Conservation (phyloP, 352 stramenopile species). For the Phytopythium litorale region DNA sequence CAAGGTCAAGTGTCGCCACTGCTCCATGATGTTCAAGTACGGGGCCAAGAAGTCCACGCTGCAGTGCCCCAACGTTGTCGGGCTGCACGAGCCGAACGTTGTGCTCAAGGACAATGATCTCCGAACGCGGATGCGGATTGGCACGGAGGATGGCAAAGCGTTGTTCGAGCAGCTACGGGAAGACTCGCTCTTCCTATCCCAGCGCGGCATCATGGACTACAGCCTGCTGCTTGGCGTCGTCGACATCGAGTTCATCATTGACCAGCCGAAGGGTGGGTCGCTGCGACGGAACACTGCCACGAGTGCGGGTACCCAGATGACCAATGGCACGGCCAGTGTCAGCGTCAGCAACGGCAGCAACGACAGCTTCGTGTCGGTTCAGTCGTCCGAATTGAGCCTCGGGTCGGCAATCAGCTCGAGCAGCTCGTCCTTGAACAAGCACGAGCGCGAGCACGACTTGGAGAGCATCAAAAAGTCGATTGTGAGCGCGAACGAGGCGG, state of each 20-base stretch:
- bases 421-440: constrained; percentile 17
- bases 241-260: constrained; percentile 80
- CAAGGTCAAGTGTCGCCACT: constrained; percentile 84
- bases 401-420: constrained; percentile 15
- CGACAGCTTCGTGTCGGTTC: constrained; percentile 39
- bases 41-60: constrained; percentile 57
- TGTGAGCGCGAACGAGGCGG: constrained; percentile 13
- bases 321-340: constrained; percentile 10
- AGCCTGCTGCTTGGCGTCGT: constrained; percentile 84
- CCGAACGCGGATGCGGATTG: constrained; percentile 77
- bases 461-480: constrained; percentile 21
- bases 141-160: constrained; percentile 38
- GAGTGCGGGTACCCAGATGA: constrained; percentile 17
- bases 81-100: constrained; percentile 78
- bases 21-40: constrained; percentile 84
- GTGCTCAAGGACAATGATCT: constrained; percentile 88
- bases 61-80: constrained; percentile 79
- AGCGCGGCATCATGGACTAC: constrained; percentile 90
- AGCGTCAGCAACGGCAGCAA: constrained; percentile 19
- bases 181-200: constrained; percentile 74
- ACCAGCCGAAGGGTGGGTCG: constrained; percentile 26
- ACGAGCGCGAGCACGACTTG: constrained; percentile 9
- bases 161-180: constrained; percentile 65
- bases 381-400: constrained; percentile 19
- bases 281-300: constrained; percentile 24